phyloP scores from a whole-genome alignment of 345 rosid genomes.

The Aurinia saxatilis region DNA sequence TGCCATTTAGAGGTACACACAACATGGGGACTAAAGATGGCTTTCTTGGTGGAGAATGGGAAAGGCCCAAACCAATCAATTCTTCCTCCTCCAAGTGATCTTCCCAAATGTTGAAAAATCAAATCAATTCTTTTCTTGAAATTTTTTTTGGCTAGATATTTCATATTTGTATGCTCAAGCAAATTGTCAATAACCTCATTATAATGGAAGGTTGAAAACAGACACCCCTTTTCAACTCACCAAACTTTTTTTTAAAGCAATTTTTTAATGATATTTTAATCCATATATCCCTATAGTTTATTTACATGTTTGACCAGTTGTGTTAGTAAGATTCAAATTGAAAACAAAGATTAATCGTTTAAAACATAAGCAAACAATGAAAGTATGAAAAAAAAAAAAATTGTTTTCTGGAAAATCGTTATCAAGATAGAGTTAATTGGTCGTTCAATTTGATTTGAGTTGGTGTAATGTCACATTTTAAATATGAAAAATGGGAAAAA shows the following conservation, averaged over 20 bases:
- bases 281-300: background rate
- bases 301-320: background rate
- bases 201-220: conserved; percentile 1
- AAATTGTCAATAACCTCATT: conserved; percentile 12
- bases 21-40: conserved; percentile 97
- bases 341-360: background rate
- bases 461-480: conserved; percentile 18
- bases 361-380: too few species aligned
- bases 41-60: conserved; percentile 87
- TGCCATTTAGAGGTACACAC: conserved; percentile 57
- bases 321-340: background rate
- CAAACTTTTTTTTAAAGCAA: background rate
- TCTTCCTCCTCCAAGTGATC: conserved; percentile 81
- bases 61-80: conserved; percentile 75
- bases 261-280: background rate
- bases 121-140: conserved; percentile 1
- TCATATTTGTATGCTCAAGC: background rate
- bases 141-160: background rate
- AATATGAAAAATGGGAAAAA: background rate
- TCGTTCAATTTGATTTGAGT: background rate
- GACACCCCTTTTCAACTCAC: background rate
- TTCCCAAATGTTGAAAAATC: conserved; percentile 66
- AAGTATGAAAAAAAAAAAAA: too few species aligned
- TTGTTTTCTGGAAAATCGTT: background rate
- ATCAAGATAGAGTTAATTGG: background rate